Evolutionary conservation across 768 basidiomycete species (phyloP).

Genomic region (Nidularia pulvinata): DNA sequence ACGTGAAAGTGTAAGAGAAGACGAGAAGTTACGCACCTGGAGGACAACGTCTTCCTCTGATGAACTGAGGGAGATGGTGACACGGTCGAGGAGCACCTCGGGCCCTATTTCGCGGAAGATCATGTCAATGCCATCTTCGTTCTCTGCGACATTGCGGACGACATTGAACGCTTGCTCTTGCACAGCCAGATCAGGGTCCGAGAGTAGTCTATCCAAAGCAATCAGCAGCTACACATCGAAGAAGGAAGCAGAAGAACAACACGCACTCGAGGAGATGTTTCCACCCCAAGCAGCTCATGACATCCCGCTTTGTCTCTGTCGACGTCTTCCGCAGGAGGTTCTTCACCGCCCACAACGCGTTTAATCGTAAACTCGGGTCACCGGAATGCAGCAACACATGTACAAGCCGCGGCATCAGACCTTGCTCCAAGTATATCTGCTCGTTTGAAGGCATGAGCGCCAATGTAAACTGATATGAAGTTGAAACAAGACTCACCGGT

Average conservation of each 20-base stretch:
- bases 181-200: conserved; percentile 50
- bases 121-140: conserved; percentile 62
- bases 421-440: conserved; percentile 67
- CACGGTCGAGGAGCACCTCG: conserved; percentile 38
- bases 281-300: conserved; percentile 78
- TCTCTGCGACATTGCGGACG: conserved; percentile 65
- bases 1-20: background rate
- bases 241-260: background rate
- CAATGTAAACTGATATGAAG: conserved; percentile 2
- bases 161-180: conserved; percentile 76
- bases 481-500: conserved; percentile 41
- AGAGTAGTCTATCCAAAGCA: conserved; percentile 41
- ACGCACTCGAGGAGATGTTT: conserved; percentile 52
- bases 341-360: conserved; percentile 86
- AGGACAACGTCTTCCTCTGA: conserved; percentile 51
- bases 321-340: conserved; percentile 73
- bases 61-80: conserved; percentile 50
- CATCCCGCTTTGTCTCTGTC: conserved; percentile 56
- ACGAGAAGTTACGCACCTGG: conserved; percentile 32
- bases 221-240: background rate
- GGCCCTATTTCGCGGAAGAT: conserved; percentile 54
- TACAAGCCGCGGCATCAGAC: conserved; percentile 64
- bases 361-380: conserved; percentile 61
- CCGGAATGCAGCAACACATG: conserved; percentile 46
- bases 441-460: background rate